Evolutionary conservation across 2,329 filamentous ascomycete genomes (phyloP).

Genomic region (Curvularia spicifera): DNA sequence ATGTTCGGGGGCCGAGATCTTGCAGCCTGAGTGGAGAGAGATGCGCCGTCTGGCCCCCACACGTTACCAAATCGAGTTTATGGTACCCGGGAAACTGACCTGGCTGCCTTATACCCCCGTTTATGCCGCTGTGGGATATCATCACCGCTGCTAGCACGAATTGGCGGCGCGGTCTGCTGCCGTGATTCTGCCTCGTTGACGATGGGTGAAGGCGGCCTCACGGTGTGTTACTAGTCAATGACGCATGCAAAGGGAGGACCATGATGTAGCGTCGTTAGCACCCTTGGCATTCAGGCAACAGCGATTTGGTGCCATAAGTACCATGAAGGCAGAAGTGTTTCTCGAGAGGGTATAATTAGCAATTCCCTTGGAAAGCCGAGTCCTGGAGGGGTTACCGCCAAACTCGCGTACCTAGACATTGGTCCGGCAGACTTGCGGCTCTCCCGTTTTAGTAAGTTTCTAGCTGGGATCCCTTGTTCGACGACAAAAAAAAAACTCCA

Average conservation of each 20-base stretch:
- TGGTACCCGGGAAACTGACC: conserved; percentile 5
- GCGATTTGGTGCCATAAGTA: background rate
- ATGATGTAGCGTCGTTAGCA: background rate
- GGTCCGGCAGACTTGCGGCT: background rate
- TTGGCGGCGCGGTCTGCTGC: background rate
- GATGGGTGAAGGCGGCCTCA: conserved; percentile 3
- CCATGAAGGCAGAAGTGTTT: background rate
- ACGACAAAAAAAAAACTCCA: background rate
- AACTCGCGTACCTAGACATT: background rate
- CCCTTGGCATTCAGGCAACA: background rate
- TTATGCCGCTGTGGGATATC: background rate
- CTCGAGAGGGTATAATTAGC: background rate
- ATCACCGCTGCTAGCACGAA: background rate
- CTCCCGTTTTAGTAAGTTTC: background rate
- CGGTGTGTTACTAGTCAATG: background rate
- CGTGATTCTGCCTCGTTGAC: conserved; percentile 1
- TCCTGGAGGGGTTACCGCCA: background rate
- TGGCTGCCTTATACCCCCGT: conserved; percentile 6
- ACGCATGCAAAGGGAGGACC: conserved; percentile 5
- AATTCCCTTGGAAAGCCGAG: background rate
- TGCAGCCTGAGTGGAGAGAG: conserved; percentile 6
- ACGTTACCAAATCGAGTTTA: conserved; percentile 13
- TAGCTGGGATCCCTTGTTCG: background rate
- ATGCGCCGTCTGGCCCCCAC: conserved; percentile 19
- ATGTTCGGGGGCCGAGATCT: conserved; percentile 4